Evolutionary conservation across 148 eudicot genomes (phyloP).

Genomic region (Euryodendron excelsum): DNA sequence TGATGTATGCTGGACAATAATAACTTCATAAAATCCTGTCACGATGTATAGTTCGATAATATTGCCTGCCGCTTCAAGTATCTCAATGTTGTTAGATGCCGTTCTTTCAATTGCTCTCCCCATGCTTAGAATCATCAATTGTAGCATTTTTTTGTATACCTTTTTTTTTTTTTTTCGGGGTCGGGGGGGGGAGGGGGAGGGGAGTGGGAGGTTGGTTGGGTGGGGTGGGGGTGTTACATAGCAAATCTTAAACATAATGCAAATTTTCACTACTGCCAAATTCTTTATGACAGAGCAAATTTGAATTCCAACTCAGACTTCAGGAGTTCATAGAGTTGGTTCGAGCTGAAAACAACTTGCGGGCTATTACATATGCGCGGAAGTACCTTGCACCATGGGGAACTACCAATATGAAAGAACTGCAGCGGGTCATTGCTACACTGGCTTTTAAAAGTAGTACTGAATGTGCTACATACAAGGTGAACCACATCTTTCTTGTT

Average conservation of each 20-base stretch:
- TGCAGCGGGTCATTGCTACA: conserved; percentile 87
- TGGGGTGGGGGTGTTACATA: too few species aligned
- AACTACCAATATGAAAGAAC: conserved; percentile 82
- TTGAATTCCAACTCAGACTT: conserved; percentile 94
- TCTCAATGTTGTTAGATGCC: background rate
- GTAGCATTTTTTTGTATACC: background rate
- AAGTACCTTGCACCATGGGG: conserved; percentile 96
- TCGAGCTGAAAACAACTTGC: conserved; percentile 69
- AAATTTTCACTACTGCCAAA: conserved; percentile 1
- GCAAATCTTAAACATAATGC: too few species aligned
- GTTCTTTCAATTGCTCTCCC: background rate
- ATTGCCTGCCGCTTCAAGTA: background rate
- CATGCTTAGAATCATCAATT: background rate
- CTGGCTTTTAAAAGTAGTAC: conserved; percentile 92
- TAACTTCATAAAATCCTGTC: background rate
- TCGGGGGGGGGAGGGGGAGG: too few species aligned
- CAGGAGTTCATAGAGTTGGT: conserved; percentile 98
- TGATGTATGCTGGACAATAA: background rate
- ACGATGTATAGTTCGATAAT: background rate
- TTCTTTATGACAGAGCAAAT: conserved; percentile 64
- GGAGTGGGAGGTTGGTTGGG: too few species aligned
- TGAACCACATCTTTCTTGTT: conserved; percentile 21
- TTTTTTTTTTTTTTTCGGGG: too few species aligned
- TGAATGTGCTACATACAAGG: conserved; percentile 89
- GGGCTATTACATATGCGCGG: conserved; percentile 80